Base-by-base conservation (phyloP, 2,329 filamentous ascomycete species). In the Cladobotryum protrusum region DNA sequence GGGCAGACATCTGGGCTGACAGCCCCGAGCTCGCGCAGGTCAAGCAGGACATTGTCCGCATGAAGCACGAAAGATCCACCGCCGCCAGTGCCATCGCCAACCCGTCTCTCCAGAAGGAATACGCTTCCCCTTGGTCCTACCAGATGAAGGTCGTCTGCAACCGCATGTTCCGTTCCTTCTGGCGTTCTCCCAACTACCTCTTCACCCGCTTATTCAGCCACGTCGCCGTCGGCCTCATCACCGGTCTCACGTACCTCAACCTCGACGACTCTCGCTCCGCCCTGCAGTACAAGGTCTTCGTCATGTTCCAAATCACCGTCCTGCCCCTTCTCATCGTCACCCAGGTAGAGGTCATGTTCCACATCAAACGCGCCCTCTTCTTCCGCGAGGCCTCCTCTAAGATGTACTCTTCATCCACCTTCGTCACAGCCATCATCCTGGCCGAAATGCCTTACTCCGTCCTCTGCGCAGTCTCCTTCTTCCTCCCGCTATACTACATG, bases 201-300 rank as follows among this genome's bases (percentile, higher is more conserved):
- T 93, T 95, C 67, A 95, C 89, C 1, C 81, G 89, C 15, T 73
- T 95, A 15, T 95, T 92, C 74, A 91, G 87, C 63, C 89, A 95
- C 64, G 73, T 92, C 52, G 79, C 83, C 53, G 87, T 95, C 56
- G 85, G 87, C 1, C 62, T 95, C 13, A 71, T 95, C 49, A 89
- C 86, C 0, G 90, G 90, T 58, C 76, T 95, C 12, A 85, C 85
- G 33, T 96, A 86, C 66, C 73, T 95, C 43, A 79, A 89, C 53
- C 79, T 95, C 8, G 83, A 92, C 62, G 70, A 90, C 60, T 89
- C 86, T 2, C 80, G 86, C 9, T 72, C 84, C 1, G 87, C 85
- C 1, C 76, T 96, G 4, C 90, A 96, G 67, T 87, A 93, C 72
- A 84, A 85, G 53, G 79, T 96, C 54, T 96, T 96, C 67, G 82